phyloP scores from a whole-genome alignment of 495 filamentous ascomycete species.

The Talaromyces liani region DNA sequence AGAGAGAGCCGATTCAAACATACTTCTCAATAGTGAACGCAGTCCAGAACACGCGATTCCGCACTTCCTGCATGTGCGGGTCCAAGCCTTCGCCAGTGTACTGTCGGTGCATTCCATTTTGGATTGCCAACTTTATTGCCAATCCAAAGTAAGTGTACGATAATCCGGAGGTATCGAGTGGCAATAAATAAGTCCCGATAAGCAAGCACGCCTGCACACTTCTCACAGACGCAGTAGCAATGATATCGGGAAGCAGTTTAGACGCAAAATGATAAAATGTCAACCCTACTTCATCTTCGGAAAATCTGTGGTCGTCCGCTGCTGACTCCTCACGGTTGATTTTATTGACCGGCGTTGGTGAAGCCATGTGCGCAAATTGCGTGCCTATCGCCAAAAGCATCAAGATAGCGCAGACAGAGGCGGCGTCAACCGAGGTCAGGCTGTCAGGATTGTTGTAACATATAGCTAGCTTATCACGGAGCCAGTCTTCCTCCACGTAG shows the following conservation, averaged over 20 bases:
- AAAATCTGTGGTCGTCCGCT: constrained; percentile 36
- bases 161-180: constrained; percentile 42
- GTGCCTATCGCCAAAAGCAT: constrained; percentile 48
- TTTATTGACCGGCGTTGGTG: constrained; percentile 33
- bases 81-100: constrained; percentile 40
- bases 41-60: constrained; percentile 47
- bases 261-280: constrained; percentile 46
- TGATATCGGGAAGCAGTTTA: constrained; percentile 45
- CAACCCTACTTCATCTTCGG: constrained; percentile 44
- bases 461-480: constrained; percentile 34
- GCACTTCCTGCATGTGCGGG: constrained; percentile 33
- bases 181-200: constrained; percentile 42
- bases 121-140: constrained; percentile 43
- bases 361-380: constrained; percentile 47
- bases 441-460: constrained; percentile 36
- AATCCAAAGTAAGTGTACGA: constrained; percentile 45
- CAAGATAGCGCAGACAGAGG: constrained; percentile 38
- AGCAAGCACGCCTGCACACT: constrained; percentile 46
- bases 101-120: constrained; percentile 48
- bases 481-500: constrained; percentile 44
- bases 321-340: constrained; percentile 20
- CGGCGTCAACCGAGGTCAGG: constrained; percentile 39
- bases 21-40: constrained; percentile 45
- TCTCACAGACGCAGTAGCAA: constrained; percentile 42
- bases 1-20: background rate